These are phyloP conservation scores for Claviceps arundinis DNA, from an alignment of 2,329 filamentous ascomycete species.

Conservation along the genomic window DNA sequence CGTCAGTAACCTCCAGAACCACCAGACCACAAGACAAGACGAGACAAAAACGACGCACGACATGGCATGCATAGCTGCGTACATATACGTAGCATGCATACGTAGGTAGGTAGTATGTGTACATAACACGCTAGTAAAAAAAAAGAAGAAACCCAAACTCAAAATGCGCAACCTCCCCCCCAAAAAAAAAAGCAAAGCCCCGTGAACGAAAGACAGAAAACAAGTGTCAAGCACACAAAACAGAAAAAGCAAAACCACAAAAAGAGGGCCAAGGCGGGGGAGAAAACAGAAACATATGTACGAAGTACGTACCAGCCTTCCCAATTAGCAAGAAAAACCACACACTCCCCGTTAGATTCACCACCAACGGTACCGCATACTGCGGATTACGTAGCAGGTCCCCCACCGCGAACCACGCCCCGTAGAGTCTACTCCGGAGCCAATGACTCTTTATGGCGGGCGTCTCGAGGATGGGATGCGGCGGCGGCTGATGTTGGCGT, in stretches of 20 bases:
- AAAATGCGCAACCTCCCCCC: not conserved
- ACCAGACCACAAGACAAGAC: not conserved
- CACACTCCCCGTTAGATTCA: conserved; percentile 85
- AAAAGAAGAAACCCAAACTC: not conserved
- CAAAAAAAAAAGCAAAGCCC: too few relatives aligned
- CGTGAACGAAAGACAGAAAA: too few relatives aligned
- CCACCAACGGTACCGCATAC: conserved; percentile 71
- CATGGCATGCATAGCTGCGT: too few relatives aligned
- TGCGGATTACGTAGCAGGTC: conserved; percentile 70
- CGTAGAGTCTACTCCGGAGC: conserved; percentile 48
- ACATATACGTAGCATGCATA: too few relatives aligned
- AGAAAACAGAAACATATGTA: not conserved
- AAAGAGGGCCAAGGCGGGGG: not conserved
- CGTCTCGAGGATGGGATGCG: conserved; percentile 40
- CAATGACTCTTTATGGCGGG: conserved; percentile 41
- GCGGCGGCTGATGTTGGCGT: conserved; percentile 53
- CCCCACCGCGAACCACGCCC: conserved; percentile 57
- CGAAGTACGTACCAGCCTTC: conserved; percentile 64
- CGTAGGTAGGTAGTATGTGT: too few relatives aligned
- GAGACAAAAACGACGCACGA: too few relatives aligned
- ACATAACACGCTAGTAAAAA: too few relatives aligned
- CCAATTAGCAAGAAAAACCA: conserved; percentile 97
- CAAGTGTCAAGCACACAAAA: not conserved
- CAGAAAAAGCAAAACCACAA: not conserved
- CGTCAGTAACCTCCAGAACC: not conserved